A percentile compares a stretch with the other conserved stretches of the same genome.
Evolutionary conservation across 2,329 filamentous ascomycete genomes (phyloP).

Genomic region (Botryotinia convoluta): DNA sequence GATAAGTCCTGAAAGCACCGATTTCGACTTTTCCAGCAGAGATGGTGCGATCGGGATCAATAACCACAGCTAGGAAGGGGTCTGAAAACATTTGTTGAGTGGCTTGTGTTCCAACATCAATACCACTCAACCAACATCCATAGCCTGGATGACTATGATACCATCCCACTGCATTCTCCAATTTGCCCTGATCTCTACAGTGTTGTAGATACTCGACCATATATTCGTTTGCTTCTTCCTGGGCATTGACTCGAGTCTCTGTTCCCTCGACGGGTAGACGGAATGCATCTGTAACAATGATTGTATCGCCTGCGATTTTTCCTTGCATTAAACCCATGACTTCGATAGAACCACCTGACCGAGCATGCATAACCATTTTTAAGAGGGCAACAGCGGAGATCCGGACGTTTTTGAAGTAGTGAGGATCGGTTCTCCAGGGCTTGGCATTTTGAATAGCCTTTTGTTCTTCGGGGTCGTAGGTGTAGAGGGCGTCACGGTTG

Average conservation of each 20-base stretch:
- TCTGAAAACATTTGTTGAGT: slow-evolving; percentile 84
- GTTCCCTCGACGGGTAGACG: slow-evolving; percentile 93
- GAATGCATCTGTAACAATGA: slow-evolving; percentile 93
- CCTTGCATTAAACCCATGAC: slow-evolving; percentile 99
- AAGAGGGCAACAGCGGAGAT: slow-evolving; percentile 91
- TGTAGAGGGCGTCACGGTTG: slow-evolving; percentile 86
- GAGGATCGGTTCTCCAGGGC: slow-evolving; percentile 75
- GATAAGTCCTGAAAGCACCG: slow-evolving; percentile 91
- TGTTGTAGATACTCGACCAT: slow-evolving; percentile 81
- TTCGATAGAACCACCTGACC: slow-evolving; percentile 88
- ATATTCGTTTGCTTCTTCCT: slow-evolving; percentile 95
- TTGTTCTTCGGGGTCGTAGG: slow-evolving; percentile 69
- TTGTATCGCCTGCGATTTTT: slow-evolving; percentile 78
- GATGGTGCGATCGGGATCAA: slow-evolving; percentile 94
- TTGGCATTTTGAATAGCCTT: slow-evolving; percentile 60
- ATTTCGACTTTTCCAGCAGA: slow-evolving; percentile 93
- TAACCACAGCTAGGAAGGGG: slow-evolving; percentile 92
- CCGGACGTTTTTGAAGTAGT: slow-evolving; percentile 90
- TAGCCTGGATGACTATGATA: slow-evolving; percentile 98
- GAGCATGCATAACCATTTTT: slow-evolving; percentile 99
- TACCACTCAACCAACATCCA: slow-evolving; percentile 95
- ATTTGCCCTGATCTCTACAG: slow-evolving; percentile 71
- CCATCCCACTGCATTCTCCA: slow-evolving; percentile 95
- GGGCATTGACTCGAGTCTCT: slow-evolving; percentile 96
- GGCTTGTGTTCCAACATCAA: slow-evolving; percentile 86